Evolutionary conservation across 306 rosid species (phyloP), one percentile per base, ranked within the genome.

Genomic region (Trifolium pratense): DNA sequence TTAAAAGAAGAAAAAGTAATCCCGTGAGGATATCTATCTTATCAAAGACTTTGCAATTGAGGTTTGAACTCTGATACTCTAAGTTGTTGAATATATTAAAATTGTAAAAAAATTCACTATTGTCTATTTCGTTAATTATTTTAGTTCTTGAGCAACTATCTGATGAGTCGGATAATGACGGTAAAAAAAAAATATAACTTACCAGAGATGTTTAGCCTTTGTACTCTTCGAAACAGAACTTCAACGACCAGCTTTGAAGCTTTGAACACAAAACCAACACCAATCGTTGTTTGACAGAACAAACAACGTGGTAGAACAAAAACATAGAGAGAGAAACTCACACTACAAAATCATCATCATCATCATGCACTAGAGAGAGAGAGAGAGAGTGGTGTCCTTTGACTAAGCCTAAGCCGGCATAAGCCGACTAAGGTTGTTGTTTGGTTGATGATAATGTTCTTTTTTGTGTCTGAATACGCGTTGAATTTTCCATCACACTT

Each of bases 391-490:
- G 76, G 69, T 58, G 60, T 77, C 79, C 85, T 84, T 91, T 88
- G 97, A 91, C 93, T 79, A 80, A 73, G 84, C 73, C 34, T 71
- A 45, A 52, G 95, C 90, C 96, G 95, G 91, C 92, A 70, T 73
- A 61, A 82, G 93, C 91, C 92, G 91, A 79, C 90, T 65, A 62
- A 73, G 63, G 73, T 75, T 73, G 69, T 62, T 55, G 82, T 78
- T 61, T 64, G 34, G 65, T 73, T 71, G 45, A 83, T 62, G 48
- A 71, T 75, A 45, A 73, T 70, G 57, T 64, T 46, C 70, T 79
- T 62, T 73, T 78, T 66, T 63, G 21, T 81, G 46, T 80, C 80
- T 80, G 72, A 84, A 88, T 87, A 79, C 98, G 94, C 97, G 92
- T 91, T 85, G 83, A 81, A 87, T 52, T 52, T 83, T 84, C 86